phyloP scores from a whole-genome alignment of 305 asterid species.

The Nicotiana rustica region DNA sequence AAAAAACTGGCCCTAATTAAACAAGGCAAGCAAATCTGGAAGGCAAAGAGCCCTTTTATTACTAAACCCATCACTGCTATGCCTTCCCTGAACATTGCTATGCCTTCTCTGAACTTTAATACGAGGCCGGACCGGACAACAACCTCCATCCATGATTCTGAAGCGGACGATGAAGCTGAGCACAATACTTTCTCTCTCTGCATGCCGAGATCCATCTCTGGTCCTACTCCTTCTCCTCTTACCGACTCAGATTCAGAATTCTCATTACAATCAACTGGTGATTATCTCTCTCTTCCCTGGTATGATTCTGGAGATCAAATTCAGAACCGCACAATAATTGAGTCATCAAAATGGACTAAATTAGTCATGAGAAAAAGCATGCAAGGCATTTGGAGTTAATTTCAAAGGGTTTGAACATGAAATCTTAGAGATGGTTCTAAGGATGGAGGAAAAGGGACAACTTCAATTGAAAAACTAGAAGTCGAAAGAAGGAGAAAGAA shows the following conservation, averaged over 20 bases:
- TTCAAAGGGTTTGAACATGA: too few species aligned
- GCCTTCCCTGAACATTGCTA: too few species aligned
- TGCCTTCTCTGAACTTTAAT: not conserved
- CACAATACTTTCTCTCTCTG: not conserved
- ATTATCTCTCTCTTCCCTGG: not conserved
- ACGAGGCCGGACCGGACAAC: not conserved
- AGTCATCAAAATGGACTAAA: conserved; percentile 16
- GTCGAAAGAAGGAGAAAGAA: too few species aligned
- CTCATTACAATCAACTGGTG: not conserved
- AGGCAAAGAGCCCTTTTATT: too few species aligned
- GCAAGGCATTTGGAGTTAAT: too few species aligned
- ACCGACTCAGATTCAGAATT: not conserved
- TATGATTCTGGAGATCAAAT: not conserved
- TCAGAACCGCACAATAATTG: not conserved
- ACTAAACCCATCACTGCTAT: too few species aligned
- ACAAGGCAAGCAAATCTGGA: too few species aligned
- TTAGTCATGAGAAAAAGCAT: not conserved
- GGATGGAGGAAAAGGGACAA: too few species aligned
- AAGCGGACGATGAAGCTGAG: not conserved
- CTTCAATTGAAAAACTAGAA: too few species aligned
- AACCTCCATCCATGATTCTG: not conserved
- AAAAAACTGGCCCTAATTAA: too few species aligned
- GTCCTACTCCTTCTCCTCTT: not conserved
- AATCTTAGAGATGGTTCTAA: too few species aligned
- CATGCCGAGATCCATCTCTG: not conserved